Conservation (phyloP, 1,139 yeast genomes). For the Taphrina deformans region DNA sequence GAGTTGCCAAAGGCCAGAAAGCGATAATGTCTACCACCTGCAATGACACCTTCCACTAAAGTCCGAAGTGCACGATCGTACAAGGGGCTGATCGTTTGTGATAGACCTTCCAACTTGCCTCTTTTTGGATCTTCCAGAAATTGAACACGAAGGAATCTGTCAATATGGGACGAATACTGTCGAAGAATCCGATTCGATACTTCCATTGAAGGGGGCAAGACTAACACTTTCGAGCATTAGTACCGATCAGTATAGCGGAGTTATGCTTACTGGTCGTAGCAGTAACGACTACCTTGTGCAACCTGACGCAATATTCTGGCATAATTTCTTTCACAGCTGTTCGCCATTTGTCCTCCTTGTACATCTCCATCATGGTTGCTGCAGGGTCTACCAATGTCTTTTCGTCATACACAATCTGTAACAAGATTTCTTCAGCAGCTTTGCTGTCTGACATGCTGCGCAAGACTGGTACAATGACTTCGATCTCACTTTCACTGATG, state of each 20-base stretch:
- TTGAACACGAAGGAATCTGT: conserved; percentile 28
- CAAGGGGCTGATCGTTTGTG: neutral
- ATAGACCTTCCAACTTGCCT: neutral
- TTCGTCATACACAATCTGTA: neutral
- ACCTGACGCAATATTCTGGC: conserved; percentile 6
- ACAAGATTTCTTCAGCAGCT: conserved; percentile 1
- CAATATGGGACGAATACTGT: conserved; percentile 2
- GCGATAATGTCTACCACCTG: conserved; percentile 33
- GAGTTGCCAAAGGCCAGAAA: conserved; percentile 37
- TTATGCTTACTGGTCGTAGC: neutral
- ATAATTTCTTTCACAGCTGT: neutral
- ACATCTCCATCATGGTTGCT: neutral
- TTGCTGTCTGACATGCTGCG: neutral
- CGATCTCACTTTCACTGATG: neutral
- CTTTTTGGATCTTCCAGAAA: conserved; percentile 17
- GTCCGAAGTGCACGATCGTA: conserved; percentile 31
- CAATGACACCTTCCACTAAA: conserved; percentile 26
- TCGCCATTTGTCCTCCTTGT: neutral
- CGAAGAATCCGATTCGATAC: conserved; percentile 28
- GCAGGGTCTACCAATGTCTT: neutral
- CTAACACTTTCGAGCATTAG: neutral
- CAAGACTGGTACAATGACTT: neutral
- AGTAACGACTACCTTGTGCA: conserved; percentile 12
- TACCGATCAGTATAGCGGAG: neutral
- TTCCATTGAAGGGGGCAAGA: conserved; percentile 18